Evolutionary conservation across 371 early-diverging fungal species (phyloP).

Genomic region (Mortierella sp.): DNA sequence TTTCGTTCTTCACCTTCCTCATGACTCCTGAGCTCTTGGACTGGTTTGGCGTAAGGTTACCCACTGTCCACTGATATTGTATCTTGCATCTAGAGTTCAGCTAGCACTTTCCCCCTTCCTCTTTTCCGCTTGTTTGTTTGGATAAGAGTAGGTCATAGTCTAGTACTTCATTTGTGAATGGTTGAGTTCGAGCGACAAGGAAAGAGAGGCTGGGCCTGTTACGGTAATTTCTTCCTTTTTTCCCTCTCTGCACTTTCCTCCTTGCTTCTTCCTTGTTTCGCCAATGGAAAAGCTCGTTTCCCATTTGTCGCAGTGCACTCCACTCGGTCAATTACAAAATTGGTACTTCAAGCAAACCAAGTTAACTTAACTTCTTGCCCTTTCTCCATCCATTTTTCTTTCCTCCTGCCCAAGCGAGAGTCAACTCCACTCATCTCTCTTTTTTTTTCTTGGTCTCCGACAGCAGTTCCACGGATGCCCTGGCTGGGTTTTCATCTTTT

Average conservation of each 20-base stretch:
- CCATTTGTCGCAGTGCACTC: too few relatives aligned
- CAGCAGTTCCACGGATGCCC: constrained; percentile 9
- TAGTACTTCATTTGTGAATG: not conserved
- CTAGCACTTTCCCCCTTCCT: too few relatives aligned
- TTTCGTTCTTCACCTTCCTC: not conserved
- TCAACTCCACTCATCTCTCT: not conserved
- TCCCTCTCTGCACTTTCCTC: too few relatives aligned
- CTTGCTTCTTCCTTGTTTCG: not conserved
- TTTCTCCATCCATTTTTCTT: not conserved
- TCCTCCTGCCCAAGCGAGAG: not conserved
- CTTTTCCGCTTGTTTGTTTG: not conserved
- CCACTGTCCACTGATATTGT: not conserved
- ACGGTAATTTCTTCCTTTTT: not conserved
- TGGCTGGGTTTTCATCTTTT: not conserved
- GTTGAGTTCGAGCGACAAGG: not conserved
- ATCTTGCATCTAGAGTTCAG: constrained; percentile 8
- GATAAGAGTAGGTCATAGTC: not conserved
- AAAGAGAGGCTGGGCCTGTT: not conserved
- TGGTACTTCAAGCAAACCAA: not conserved
- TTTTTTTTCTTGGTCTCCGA: not conserved
- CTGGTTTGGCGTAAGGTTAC: not conserved
- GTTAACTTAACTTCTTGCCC: constrained; percentile 4
- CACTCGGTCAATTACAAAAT: not conserved
- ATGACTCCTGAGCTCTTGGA: not conserved
- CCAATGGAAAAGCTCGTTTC: too few relatives aligned